These are phyloP conservation scores for Phylloporus rhodoxanthus DNA, from an alignment of 768 basidiomycete species.

Conservation along the genomic window DNA sequence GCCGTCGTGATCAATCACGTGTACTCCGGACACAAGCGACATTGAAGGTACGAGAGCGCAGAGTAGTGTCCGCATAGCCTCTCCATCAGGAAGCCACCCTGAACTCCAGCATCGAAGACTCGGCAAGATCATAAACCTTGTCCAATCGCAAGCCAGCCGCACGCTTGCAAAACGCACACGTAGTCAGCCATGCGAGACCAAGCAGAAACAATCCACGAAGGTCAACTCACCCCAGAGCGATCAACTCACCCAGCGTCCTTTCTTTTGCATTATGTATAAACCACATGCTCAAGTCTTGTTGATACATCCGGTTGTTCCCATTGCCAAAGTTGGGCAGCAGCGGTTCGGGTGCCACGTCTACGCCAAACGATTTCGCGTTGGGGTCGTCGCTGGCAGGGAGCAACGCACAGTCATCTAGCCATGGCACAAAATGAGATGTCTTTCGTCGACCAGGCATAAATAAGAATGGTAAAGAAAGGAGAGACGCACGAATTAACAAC, in stretches of 20 bases:
- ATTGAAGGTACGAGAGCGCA: no score
- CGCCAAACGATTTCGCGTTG: slow-evolving; percentile 2
- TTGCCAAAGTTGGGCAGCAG: slow-evolving; percentile 38
- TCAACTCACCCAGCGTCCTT: slow-evolving; percentile 37
- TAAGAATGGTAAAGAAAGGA: neutral
- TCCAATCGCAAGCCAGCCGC: neutral
- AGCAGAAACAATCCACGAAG: neutral
- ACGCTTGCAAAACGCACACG: slow-evolving; percentile 4
- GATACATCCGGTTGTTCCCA: slow-evolving; percentile 36
- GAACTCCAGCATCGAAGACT: neutral
- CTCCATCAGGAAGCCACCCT: neutral
- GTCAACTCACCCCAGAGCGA: slow-evolving; percentile 28
- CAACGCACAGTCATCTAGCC: slow-evolving; percentile 22
- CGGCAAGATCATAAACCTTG: neutral
- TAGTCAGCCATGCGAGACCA: neutral
- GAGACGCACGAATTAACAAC: slow-evolving; percentile 30
- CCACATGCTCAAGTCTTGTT: slow-evolving; percentile 46
- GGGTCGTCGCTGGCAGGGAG: slow-evolving; percentile 7
- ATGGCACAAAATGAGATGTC: neutral
- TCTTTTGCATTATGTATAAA: slow-evolving; percentile 37
- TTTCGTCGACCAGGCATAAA: neutral
- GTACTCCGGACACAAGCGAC: no score
- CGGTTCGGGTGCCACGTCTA: slow-evolving; percentile 36
- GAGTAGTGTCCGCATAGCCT: no score
- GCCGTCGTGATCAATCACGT: no score